Conservation (phyloP, 495 filamentous ascomycete genomes). For the Podospora comata region DNA sequence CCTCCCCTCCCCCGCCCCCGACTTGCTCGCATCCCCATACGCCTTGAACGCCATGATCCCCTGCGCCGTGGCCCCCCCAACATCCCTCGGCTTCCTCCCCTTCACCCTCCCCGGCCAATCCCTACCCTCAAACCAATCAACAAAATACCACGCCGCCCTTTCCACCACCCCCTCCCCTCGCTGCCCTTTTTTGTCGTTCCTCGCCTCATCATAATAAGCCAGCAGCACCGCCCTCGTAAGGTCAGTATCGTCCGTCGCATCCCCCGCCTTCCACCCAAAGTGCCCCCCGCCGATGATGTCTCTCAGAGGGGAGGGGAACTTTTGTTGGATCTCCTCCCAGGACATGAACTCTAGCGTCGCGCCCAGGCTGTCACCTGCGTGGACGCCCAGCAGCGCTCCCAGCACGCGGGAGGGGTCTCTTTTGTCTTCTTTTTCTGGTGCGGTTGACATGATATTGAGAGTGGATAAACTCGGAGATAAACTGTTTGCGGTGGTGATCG, state of each 20-base stretch:
- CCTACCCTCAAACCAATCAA: slow-evolving; percentile 28
- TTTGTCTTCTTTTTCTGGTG: neutral
- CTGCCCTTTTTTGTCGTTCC: neutral
- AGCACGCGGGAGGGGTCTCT: slow-evolving; percentile 17
- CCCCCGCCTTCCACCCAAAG: slow-evolving; percentile 30
- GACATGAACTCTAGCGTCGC: slow-evolving; percentile 33
- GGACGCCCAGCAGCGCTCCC: slow-evolving; percentile 35
- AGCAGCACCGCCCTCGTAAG: slow-evolving; percentile 24
- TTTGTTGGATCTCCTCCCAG: slow-evolving; percentile 21
- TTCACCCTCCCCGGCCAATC: slow-evolving; percentile 25
- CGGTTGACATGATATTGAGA: neutral
- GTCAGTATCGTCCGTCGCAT: slow-evolving; percentile 24
- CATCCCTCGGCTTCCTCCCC: slow-evolving; percentile 21
- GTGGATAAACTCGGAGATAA: neutral
- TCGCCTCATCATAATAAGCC: slow-evolving; percentile 24
- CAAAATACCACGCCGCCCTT: slow-evolving; percentile 24
- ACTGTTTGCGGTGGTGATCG: neutral
- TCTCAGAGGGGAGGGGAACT: slow-evolving; percentile 22
- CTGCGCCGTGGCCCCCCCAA: slow-evolving; percentile 26
- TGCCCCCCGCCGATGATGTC: slow-evolving; percentile 32
- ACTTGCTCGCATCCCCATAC: slow-evolving; percentile 8
- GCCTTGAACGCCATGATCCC: slow-evolving; percentile 23
- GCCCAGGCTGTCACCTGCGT: slow-evolving; percentile 36
- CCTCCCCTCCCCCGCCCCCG: slow-evolving; percentile 25
- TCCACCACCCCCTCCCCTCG: slow-evolving; percentile 12